Evolutionary conservation across 495 filamentous ascomycete genomes (phyloP).

Genomic region (Talaromyces ruber): DNA sequence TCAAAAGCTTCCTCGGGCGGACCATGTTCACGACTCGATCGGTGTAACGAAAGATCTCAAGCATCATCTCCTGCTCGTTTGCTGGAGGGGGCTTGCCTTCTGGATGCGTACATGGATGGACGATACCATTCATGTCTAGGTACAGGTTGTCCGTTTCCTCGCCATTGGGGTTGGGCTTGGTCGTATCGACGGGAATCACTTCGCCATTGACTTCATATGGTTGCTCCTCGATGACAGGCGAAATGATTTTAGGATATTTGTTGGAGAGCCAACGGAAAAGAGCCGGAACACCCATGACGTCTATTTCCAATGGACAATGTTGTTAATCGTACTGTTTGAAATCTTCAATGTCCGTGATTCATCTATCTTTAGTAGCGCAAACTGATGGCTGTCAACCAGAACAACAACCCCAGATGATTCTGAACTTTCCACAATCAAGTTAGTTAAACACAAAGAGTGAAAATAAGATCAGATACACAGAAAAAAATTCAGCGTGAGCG

Average conservation of each 20-base stretch:
- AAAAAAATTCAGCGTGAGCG: slow-evolving; percentile 1
- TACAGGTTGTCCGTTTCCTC: slow-evolving; percentile 98
- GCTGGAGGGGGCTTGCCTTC: slow-evolving; percentile 86
- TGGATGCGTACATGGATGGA: slow-evolving; percentile 97
- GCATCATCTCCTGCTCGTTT: slow-evolving; percentile 98
- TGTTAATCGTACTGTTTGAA: not conserved
- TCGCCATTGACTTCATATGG: slow-evolving; percentile 70
- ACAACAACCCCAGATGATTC: not conserved
- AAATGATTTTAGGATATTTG: slow-evolving; percentile 96
- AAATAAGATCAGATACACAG: not conserved
- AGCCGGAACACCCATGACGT: slow-evolving; percentile 87
- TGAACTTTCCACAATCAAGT: not conserved
- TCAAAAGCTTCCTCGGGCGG: slow-evolving; percentile 84
- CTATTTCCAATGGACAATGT: slow-evolving; percentile 1
- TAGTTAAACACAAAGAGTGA: not conserved
- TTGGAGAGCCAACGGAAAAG: slow-evolving; percentile 89
- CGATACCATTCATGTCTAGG: slow-evolving; percentile 99
- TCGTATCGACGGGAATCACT: slow-evolving; percentile 73
- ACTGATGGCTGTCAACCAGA: not conserved
- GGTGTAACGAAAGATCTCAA: slow-evolving; percentile 94
- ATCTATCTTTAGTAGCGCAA: not conserved
- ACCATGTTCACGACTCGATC: slow-evolving; percentile 98
- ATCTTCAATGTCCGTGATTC: not conserved
- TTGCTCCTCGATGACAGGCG: slow-evolving; percentile 77
- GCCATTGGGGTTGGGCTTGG: slow-evolving; percentile 88